Evolutionary conservation across 2,329 filamentous ascomycete species (phyloP).

Genomic region (Fusarium sambucinum): DNA sequence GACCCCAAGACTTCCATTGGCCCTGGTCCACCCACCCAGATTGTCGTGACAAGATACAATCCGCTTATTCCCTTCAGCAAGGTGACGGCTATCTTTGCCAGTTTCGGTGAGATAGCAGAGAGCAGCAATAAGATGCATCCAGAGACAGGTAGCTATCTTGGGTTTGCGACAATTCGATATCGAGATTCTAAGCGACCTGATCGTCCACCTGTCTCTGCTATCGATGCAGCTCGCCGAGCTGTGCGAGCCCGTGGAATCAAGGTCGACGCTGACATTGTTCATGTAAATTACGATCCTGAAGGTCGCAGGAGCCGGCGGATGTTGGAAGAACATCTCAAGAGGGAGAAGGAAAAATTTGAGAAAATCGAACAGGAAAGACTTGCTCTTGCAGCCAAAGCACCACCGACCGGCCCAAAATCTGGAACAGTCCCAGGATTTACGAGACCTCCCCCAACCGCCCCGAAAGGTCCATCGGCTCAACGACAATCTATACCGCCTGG

Average conservation of each 20-base stretch:
- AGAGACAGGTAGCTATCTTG: constrained; percentile 91
- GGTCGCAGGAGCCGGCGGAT: constrained; percentile 84
- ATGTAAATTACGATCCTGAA: constrained; percentile 90
- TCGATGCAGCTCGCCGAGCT: constrained; percentile 84
- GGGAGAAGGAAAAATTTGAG: constrained; percentile 73
- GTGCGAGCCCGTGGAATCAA: constrained; percentile 81
- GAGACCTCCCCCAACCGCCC: constrained; percentile 81
- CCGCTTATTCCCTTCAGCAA: constrained; percentile 85
- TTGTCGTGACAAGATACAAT: constrained; percentile 97
- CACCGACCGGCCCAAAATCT: constrained; percentile 56
- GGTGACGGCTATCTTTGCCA: constrained; percentile 79
- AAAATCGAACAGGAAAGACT: constrained; percentile 61
- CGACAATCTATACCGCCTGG: constrained; percentile 53
- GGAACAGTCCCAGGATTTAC: constrained; percentile 47
- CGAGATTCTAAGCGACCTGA: constrained; percentile 72
- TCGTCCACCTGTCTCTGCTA: constrained; percentile 69
- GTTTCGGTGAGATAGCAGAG: constrained; percentile 88
- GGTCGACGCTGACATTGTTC: constrained; percentile 81
- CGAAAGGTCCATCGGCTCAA: constrained; percentile 81
- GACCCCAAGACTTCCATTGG: constrained; percentile 87
- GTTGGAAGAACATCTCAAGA: constrained; percentile 79
- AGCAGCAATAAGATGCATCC: constrained; percentile 96
- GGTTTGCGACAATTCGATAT: constrained; percentile 92
- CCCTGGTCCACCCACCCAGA: constrained; percentile 87
- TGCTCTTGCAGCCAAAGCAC: constrained; percentile 51